These are phyloP conservation scores for Bryopsis sp. DNA, from an alignment of 139 green algal genomes.

Conservation along the genomic window DNA sequence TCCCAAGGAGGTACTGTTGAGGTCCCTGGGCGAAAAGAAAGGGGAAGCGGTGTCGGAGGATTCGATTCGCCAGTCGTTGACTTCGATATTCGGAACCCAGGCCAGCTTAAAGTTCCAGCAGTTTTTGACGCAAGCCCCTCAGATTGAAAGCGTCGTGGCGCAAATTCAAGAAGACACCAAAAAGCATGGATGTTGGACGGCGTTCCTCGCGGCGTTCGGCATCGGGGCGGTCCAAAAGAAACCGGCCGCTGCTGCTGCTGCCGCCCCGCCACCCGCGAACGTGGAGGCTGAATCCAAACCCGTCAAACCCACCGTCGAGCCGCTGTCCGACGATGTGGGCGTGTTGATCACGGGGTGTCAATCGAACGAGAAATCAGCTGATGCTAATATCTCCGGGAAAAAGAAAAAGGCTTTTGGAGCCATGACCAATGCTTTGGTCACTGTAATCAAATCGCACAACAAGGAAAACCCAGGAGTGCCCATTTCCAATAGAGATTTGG, in stretches of 20 bases:
- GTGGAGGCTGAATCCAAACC: constrained; percentile 5
- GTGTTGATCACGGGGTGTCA: constrained; percentile 59
- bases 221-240: background rate
- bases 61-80: constrained; percentile 23
- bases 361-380: constrained; percentile 47
- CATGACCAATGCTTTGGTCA: constrained; percentile 48
- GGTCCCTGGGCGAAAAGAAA: constrained; percentile 19
- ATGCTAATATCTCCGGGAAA: constrained; percentile 49
- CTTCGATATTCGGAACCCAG: constrained; percentile 21
- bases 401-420: constrained; percentile 44
- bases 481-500: constrained; percentile 39
- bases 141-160: no score
- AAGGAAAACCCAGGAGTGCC: constrained; percentile 24
- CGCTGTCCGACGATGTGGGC: constrained; percentile 29
- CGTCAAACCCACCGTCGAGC: constrained; percentile 9
- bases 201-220: background rate
- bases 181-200: no score
- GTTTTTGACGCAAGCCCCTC: constrained; percentile 6
- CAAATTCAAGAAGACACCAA: no score
- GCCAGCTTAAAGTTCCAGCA: constrained; percentile 21
- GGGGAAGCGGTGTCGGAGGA: constrained; percentile 14
- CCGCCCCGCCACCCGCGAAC: no score
- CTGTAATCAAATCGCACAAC: constrained; percentile 29
- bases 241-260: background rate
- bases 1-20: constrained; percentile 23